These are phyloP conservation scores for Aaosphaeria pasadenensis DNA, from an alignment of 2,329 filamentous ascomycete genomes.

Conservation along the genomic window DNA sequence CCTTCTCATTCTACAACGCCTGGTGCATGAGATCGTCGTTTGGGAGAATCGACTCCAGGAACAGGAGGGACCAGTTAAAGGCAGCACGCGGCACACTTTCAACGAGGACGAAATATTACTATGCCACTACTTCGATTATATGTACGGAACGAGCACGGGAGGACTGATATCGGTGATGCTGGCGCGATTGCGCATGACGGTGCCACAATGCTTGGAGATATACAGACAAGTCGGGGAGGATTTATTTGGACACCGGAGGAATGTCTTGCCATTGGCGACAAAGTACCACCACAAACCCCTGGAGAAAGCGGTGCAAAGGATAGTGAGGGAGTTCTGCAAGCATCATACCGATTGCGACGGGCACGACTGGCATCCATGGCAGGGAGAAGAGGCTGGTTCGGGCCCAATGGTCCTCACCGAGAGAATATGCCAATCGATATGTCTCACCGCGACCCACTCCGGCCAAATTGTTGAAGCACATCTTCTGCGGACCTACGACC, in stretches of 20 bases:
- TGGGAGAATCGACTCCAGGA: slow-evolving; percentile 43
- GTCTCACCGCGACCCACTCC: slow-evolving; percentile 49
- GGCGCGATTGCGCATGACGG: slow-evolving; percentile 48
- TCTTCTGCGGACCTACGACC: slow-evolving; percentile 48
- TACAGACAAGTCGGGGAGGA: slow-evolving; percentile 48
- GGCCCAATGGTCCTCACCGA: slow-evolving; percentile 6
- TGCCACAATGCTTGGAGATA: slow-evolving; percentile 46
- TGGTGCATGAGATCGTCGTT: slow-evolving; percentile 48
- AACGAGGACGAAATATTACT: slow-evolving; percentile 45
- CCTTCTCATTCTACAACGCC: slow-evolving; percentile 46
- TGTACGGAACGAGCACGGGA: slow-evolving; percentile 53
- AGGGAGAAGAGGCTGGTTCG: slow-evolving; percentile 9
- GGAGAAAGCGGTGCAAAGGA: slow-evolving; percentile 45
- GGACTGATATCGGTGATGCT: slow-evolving; percentile 52
- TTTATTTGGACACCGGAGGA: slow-evolving; percentile 46
- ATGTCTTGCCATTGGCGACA: slow-evolving; percentile 44
- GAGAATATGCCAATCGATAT: slow-evolving; percentile 25
- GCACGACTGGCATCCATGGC: slow-evolving; percentile 46
- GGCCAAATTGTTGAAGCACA: slow-evolving; percentile 47
- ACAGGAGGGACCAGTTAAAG: slow-evolving; percentile 40
- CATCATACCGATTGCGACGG: slow-evolving; percentile 43
- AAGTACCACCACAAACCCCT: slow-evolving; percentile 50
- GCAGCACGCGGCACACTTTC: slow-evolving; percentile 24
- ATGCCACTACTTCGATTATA: slow-evolving; percentile 54
- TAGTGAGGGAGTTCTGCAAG: slow-evolving; percentile 45